Evolutionary conservation across 176 grass and related monocot species (phyloP).

Genomic region (Ananas comosus): DNA sequence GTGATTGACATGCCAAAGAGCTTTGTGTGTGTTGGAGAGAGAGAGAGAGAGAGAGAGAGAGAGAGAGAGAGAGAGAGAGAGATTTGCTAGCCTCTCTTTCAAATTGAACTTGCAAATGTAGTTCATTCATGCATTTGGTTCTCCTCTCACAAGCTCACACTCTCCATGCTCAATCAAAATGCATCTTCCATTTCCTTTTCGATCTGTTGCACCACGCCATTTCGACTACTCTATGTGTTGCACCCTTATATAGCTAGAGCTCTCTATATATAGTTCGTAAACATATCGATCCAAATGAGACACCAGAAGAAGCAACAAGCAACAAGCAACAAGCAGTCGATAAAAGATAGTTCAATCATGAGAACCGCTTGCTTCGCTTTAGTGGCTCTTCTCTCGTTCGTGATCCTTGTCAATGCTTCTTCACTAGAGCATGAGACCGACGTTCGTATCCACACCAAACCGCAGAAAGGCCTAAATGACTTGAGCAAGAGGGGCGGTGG

Average conservation of each 20-base stretch:
- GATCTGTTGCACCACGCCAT: background rate
- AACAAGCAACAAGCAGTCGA: background rate
- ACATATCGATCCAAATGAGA: background rate
- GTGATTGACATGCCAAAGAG: too few species aligned
- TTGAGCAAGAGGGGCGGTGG: background rate
- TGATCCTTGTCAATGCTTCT: background rate
- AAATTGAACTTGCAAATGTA: background rate
- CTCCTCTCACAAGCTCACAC: background rate
- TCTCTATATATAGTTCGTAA: background rate
- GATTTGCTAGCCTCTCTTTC: too few species aligned
- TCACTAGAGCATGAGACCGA: background rate
- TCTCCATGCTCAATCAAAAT: background rate
- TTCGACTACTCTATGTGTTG: background rate
- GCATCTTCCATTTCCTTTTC: background rate
- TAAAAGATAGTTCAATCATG: background rate
- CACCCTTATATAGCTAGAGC: background rate
- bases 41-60: too few species aligned
- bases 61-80: too few species aligned
- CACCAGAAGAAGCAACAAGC: background rate
- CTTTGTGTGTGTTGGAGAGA: too few species aligned
- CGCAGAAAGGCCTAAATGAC: background rate
- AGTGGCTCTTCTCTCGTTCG: background rate
- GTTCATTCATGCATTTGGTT: background rate
- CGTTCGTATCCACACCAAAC: background rate
- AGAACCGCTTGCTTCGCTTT: background rate